Conservation (phyloP, 257 asterid species). For the Solanum chiquidenum region DNA sequence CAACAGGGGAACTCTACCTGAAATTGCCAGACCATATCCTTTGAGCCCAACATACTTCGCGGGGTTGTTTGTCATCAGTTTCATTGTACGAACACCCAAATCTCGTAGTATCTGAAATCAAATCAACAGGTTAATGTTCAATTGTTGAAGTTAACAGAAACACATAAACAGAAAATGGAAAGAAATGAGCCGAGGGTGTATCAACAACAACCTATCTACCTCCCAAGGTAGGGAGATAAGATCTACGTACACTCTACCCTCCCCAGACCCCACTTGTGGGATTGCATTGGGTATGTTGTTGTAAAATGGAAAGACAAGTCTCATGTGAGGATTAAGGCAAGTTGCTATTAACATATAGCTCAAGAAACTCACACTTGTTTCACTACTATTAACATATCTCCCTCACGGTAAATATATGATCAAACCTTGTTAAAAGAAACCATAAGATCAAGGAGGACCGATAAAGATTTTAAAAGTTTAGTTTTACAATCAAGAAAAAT, state of each 20-base stretch:
- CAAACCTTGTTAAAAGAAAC: background rate
- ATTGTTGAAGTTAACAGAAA: background rate
- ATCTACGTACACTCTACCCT: too few relatives aligned
- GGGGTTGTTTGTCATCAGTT: slow-evolving; percentile 95
- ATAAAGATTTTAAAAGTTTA: background rate
- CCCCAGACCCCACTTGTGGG: too few relatives aligned
- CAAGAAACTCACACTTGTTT: background rate
- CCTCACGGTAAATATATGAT: background rate
- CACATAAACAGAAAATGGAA: background rate
- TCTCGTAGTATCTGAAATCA: slow-evolving; percentile 72
- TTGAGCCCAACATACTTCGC: slow-evolving; percentile 84
- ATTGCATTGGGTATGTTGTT: too few relatives aligned
- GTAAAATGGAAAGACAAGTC: too few relatives aligned
- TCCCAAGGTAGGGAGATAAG: too few relatives aligned
- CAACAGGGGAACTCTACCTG: slow-evolving; percentile 73
- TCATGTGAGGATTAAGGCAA: too few relatives aligned
- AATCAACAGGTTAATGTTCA: background rate
- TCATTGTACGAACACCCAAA: slow-evolving; percentile 93
- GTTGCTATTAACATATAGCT: background rate
- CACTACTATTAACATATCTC: background rate
- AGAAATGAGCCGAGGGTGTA: background rate
- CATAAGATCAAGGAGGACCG: background rate
- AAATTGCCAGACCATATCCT: slow-evolving; percentile 83
- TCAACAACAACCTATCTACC: too few relatives aligned
- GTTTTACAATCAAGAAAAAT: background rate